A percentile compares a stretch with the other conserved stretches of the same genome.
Evolutionary conservation across 768 basidiomycete species (phyloP).

Genomic region (Auriscalpium orientale): DNA sequence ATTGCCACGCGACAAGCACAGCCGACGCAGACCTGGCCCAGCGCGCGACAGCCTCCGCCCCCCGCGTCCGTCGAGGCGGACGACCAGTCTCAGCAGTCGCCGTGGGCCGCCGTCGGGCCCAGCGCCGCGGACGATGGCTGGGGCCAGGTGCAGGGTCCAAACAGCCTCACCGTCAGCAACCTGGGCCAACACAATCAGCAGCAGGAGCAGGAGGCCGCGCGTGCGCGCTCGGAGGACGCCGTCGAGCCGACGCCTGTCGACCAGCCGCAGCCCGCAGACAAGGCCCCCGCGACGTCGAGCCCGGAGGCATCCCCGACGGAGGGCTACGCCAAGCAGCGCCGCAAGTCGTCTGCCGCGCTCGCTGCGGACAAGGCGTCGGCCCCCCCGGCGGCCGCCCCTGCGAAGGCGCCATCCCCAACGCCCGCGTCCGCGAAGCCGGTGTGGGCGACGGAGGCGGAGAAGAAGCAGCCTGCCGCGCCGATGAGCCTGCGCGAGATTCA

Average conservation of each 20-base stretch:
- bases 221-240: constrained; percentile 6
- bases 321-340: constrained; percentile 12
- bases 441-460: constrained; percentile 67
- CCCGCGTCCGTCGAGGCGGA: constrained; percentile 23
- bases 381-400: constrained; percentile 8
- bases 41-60: constrained; percentile 6
- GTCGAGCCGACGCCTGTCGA: constrained; percentile 11
- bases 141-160: constrained; percentile 32
- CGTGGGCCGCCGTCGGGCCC: constrained; percentile 48
- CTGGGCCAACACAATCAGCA: constrained; percentile 53
- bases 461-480: constrained; percentile 42
- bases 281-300: constrained; percentile 9
- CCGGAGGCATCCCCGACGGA: constrained; percentile 18
- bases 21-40: constrained; percentile 15
- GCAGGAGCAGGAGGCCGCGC: constrained; percentile 30
- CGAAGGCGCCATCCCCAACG: constrained; percentile 15
- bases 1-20: constrained; percentile 8
- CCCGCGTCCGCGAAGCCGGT: constrained; percentile 37
- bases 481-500: constrained; percentile 90
- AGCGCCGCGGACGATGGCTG: constrained; percentile 40
- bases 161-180: constrained; percentile 50
- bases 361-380: constrained; percentile 13
- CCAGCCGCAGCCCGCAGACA: constrained; percentile 17
- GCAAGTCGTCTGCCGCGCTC: constrained; percentile 6
- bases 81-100: constrained; percentile 27